These are phyloP conservation scores for Ogataea chonburiensis DNA, from an alignment of 805 yeast species.

Conservation along the genomic window DNA sequence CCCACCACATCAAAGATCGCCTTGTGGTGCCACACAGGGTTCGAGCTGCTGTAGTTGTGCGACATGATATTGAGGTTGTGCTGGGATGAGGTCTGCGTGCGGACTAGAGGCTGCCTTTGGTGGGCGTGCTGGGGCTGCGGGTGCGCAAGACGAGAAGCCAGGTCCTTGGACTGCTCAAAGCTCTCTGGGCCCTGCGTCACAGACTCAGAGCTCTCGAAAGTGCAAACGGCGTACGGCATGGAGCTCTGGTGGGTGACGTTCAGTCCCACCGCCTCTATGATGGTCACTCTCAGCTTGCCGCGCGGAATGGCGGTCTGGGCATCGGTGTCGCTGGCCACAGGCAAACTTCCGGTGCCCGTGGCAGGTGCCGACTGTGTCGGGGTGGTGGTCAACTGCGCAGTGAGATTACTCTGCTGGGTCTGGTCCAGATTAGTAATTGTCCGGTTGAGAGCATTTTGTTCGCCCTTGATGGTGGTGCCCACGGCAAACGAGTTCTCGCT, in stretches of 20 bases:
- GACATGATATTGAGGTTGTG: slow-evolving; percentile 25
- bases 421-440: slow-evolving; percentile 36
- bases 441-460: slow-evolving; percentile 32
- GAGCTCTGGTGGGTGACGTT: slow-evolving; percentile 51
- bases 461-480: slow-evolving; percentile 58
- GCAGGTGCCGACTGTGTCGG: slow-evolving; percentile 15
- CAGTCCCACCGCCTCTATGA: slow-evolving; percentile 76
- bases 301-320: slow-evolving; percentile 49
- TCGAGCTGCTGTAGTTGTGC: slow-evolving; percentile 38
- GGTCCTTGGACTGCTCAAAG: slow-evolving; percentile 25
- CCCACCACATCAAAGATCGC: slow-evolving; percentile 91
- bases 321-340: slow-evolving; percentile 21
- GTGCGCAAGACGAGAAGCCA: slow-evolving; percentile 9
- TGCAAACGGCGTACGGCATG: slow-evolving; percentile 86
- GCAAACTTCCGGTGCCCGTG: slow-evolving; percentile 14
- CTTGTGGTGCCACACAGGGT: slow-evolving; percentile 90
- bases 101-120: slow-evolving; percentile 29
- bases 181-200: slow-evolving; percentile 78
- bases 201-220: slow-evolving; percentile 88
- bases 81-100: slow-evolving; percentile 30
- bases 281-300: slow-evolving; percentile 80
- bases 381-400: slow-evolving; percentile 24
- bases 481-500: slow-evolving; percentile 60
- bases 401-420: slow-evolving; percentile 23
- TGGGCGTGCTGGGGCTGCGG: slow-evolving; percentile 3